Evolutionary conservation across 179 eudicot genomes (phyloP).

Genomic region (Drosera spatulata): DNA sequence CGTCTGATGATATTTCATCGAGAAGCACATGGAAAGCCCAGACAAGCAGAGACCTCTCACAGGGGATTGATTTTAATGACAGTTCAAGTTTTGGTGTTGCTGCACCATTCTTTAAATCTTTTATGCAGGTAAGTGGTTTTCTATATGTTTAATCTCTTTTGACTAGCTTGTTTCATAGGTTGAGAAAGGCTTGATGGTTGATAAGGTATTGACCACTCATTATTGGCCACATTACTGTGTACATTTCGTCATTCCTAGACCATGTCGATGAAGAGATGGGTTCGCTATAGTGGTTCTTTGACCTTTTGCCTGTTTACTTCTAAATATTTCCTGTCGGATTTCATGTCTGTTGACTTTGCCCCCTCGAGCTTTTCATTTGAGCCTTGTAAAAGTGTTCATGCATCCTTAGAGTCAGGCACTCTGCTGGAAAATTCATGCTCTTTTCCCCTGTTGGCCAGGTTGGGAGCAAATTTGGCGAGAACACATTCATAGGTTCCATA

Average conservation of each 20-base stretch:
- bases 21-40: constrained; percentile 62
- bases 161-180: not conserved
- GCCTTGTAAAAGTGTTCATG: not conserved
- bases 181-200: too few species aligned
- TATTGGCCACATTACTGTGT: too few species aligned
- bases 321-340: too few species aligned
- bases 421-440: not conserved
- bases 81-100: constrained; percentile 75
- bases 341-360: too few species aligned
- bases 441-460: constrained; percentile 36
- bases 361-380: not conserved
- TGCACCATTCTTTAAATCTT: constrained; percentile 80
- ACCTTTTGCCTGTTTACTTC: too few species aligned
- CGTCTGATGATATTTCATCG: constrained; percentile 65
- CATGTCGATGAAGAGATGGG: too few species aligned
- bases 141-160: not conserved
- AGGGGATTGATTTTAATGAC: constrained; percentile 59
- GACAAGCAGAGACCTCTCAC: constrained; percentile 59
- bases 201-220: too few species aligned
- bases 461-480: constrained; percentile 94
- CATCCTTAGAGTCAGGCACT: not conserved
- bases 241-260: too few species aligned
- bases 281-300: too few species aligned
- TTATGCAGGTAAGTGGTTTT: constrained; percentile 69
- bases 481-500: constrained; percentile 88